Base-by-base conservation (phyloP, 2,329 filamentous ascomycete genomes). In the Penicillium freii region DNA sequence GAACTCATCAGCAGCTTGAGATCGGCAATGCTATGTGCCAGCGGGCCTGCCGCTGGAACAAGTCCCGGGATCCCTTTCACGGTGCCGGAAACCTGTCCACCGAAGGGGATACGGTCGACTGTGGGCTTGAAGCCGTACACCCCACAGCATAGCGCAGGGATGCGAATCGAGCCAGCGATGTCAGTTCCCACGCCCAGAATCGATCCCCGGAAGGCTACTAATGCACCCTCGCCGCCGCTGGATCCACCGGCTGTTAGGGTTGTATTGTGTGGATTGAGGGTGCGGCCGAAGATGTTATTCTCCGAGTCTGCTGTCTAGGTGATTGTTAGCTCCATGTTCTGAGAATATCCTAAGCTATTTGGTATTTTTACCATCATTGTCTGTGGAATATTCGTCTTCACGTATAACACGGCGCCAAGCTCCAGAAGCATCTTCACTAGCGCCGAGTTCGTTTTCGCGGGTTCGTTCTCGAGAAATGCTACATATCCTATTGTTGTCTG, bases 51-150 rank as follows among this genome's bases (percentile, higher is more conserved):
- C 1, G 56, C 47, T 25, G 62, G 52, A 44, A 63, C 10, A 33
- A 67, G 47, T 1, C 62, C 63, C 0, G 63, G 62, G 2, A 65
- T 53, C 15, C 69, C 63, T 7, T 66, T 43, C 10, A 54, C 51
- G 1, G 52, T 54, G 15, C 66, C 66, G 7, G 61, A 58, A 5
- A 61, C 54, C 29, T 66, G 64, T 7, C 70, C 71, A 1, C 68
- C 67, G 38, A 65, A 72, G 0, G 72, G 71, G 27, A 75, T 62
- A 2, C 72, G 71, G 19, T 62, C 48, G 4, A 51, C 53, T 5
- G 71, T 72, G 17, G 73, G 73, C 43, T 74, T 74, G 60, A 75
- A 73, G 4, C 72, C 73, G 47, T 73, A 75, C 1, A 70, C 61
- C 0, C 73, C 72, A 42, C 69, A 71, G 57, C 69, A 73, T 3